A percentile compares a stretch with the other conserved stretches of the same genome.
Conservation (phyloP, 2,329 filamentous ascomycete species). For the Cylindrodendrum hubeiense region DNA sequence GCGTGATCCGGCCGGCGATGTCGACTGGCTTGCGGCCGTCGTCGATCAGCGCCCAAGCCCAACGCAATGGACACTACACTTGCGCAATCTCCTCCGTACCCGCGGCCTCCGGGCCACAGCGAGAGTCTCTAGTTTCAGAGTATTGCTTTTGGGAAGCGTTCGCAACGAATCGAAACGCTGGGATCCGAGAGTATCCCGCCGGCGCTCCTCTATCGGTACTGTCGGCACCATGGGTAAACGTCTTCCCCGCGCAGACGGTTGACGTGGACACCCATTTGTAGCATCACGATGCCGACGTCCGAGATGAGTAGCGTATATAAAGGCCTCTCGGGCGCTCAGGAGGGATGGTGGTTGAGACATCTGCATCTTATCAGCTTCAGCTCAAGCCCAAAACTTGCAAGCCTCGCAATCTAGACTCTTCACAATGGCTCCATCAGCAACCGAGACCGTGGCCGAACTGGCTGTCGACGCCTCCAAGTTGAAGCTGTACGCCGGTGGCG, state of each 20-base stretch:
- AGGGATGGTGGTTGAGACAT: background rate
- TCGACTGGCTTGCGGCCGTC: constrained; percentile 7
- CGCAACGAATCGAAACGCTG: constrained; percentile 24
- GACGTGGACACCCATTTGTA: constrained; percentile 24
- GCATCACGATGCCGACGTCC: constrained; percentile 26
- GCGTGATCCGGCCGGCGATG: constrained; percentile 37
- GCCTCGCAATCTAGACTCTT: background rate
- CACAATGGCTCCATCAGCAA: constrained; percentile 43
- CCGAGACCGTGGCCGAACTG: constrained; percentile 31
- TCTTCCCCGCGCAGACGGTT: constrained; percentile 29
- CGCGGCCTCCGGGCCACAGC: background rate
- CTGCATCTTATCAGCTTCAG: background rate
- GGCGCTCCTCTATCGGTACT: constrained; percentile 4
- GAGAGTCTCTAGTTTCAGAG: background rate
- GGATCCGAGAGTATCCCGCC: constrained; percentile 5
- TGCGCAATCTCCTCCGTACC: constrained; percentile 28
- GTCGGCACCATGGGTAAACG: too few relatives aligned
- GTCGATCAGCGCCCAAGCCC: constrained; percentile 12
- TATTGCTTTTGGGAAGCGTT: constrained; percentile 8
- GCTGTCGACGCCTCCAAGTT: constrained; percentile 35
- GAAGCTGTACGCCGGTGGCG: constrained; percentile 44
- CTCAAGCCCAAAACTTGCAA: background rate
- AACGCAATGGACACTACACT: constrained; percentile 22
- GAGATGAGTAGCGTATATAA: constrained; percentile 34
- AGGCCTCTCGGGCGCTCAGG: background rate